Conservation (phyloP, 2,329 filamentous ascomycete genomes). For the Fusarium bulbicola region DNA sequence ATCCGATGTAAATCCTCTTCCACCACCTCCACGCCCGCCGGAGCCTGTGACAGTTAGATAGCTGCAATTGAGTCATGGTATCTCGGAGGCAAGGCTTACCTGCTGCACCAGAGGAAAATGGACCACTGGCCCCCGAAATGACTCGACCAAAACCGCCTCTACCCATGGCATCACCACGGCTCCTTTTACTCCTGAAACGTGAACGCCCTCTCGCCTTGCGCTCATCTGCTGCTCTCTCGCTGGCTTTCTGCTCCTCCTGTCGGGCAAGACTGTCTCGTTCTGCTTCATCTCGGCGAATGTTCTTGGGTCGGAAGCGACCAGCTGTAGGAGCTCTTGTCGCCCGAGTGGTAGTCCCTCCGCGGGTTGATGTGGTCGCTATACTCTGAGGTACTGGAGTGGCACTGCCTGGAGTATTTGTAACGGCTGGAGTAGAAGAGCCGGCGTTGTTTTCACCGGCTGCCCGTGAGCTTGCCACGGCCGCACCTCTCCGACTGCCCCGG, state of each 20-base stretch:
- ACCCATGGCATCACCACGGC: slow-evolving; percentile 57
- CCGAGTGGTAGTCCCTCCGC: slow-evolving; percentile 48
- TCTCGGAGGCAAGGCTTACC: slow-evolving; percentile 31
- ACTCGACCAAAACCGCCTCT: slow-evolving; percentile 51
- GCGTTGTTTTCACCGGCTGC: slow-evolving; percentile 31
- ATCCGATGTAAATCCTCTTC: slow-evolving; percentile 46
- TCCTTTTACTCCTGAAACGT: slow-evolving; percentile 53
- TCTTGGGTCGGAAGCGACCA: slow-evolving; percentile 58
- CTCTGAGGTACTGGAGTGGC: slow-evolving; percentile 23
- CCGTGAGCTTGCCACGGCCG: slow-evolving; percentile 40
- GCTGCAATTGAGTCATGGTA: neutral
- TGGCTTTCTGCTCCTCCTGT: slow-evolving; percentile 55
- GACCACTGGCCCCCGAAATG: slow-evolving; percentile 50
- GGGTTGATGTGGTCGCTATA: slow-evolving; percentile 41
- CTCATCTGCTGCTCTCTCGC: slow-evolving; percentile 52
- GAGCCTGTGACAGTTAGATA: slow-evolving; percentile 12
- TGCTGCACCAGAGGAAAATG: slow-evolving; percentile 48
- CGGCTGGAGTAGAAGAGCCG: slow-evolving; percentile 19
- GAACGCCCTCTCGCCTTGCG: slow-evolving; percentile 50
- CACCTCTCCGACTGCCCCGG: slow-evolving; percentile 46
- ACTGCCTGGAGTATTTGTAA: slow-evolving; percentile 30
- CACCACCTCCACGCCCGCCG: slow-evolving; percentile 40
- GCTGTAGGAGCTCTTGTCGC: slow-evolving; percentile 48
- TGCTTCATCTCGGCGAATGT: slow-evolving; percentile 59
- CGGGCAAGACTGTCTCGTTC: slow-evolving; percentile 58